phyloP scores from a whole-genome alignment of 306 rosid species.

The Casuarina glauca region DNA sequence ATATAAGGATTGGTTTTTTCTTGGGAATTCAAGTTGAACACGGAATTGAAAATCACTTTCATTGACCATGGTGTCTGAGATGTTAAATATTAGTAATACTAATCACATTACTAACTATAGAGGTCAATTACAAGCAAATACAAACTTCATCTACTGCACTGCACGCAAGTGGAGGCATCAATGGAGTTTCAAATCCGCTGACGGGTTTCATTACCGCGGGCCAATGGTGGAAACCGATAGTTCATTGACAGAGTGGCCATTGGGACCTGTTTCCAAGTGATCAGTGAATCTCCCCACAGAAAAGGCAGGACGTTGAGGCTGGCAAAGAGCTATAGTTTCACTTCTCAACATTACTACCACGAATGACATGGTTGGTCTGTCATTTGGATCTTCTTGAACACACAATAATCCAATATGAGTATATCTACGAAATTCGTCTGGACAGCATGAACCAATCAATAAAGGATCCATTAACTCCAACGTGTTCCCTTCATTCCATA shows the following conservation, averaged over 20 bases:
- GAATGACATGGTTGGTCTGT: conserved; percentile 52
- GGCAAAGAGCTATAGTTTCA: conserved; percentile 22
- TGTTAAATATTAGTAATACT: no score
- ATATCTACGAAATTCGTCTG: conserved; percentile 33
- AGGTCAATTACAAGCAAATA: background rate
- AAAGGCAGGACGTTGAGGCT: conserved; percentile 42
- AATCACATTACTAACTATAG: no score
- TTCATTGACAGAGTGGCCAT: conserved; percentile 23
- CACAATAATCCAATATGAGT: conserved; percentile 45
- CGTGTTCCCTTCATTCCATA: conserved; percentile 39
- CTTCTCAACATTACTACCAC: conserved; percentile 43
- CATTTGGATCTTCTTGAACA: conserved; percentile 52
- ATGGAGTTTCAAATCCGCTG: background rate
- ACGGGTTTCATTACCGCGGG: background rate
- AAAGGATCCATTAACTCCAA: conserved; percentile 41
- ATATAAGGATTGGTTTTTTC: background rate
- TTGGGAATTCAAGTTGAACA: background rate
- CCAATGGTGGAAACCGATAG: conserved; percentile 20
- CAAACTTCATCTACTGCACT: background rate
- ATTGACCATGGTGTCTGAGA: background rate
- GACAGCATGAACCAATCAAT: conserved; percentile 30
- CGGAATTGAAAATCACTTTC: background rate
- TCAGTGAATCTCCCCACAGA: conserved; percentile 29
- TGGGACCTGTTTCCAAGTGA: background rate
- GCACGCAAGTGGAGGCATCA: background rate